A percentile compares a stretch with the other conserved stretches of the same genome.
Conservation (phyloP, 768 basidiomycete species). For the Boletus rubroflammeus region DNA sequence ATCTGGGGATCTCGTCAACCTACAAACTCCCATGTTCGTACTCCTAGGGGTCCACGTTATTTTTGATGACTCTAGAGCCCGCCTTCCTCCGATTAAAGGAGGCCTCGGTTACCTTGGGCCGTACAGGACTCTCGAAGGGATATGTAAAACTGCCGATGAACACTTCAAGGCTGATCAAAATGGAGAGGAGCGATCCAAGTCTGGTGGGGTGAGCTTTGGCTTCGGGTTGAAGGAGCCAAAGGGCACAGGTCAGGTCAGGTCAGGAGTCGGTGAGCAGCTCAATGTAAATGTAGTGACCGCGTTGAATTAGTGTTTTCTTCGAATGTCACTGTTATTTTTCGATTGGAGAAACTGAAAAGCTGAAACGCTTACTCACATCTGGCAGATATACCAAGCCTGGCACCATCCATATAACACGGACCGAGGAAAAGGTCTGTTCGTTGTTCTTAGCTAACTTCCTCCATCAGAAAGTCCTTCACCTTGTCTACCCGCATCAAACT, state of each 20-base stretch:
- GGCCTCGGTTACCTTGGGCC: slow-evolving; percentile 60
- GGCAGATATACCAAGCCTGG: neutral
- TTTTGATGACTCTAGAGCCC: slow-evolving; percentile 64
- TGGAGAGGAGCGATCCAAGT: slow-evolving; percentile 38
- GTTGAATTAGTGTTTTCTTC: slow-evolving; percentile 15
- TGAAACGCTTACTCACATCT: neutral
- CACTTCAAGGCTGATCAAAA: slow-evolving; percentile 37
- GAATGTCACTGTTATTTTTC: neutral
- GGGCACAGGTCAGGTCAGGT: slow-evolving; percentile 26
- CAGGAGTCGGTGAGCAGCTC: slow-evolving; percentile 23
- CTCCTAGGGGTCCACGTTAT: slow-evolving; percentile 53
- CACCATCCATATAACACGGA: neutral
- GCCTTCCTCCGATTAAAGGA: slow-evolving; percentile 49
- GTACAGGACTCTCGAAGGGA: slow-evolving; percentile 55
- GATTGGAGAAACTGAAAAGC: neutral
- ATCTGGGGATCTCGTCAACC: slow-evolving; percentile 47
- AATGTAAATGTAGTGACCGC: slow-evolving; percentile 15
- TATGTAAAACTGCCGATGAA: slow-evolving; percentile 55
- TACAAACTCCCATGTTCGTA: slow-evolving; percentile 58
- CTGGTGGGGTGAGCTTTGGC: slow-evolving; percentile 46
- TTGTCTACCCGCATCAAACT: slow-evolving; percentile 9
- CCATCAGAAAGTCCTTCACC: neutral
- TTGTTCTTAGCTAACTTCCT: neutral
- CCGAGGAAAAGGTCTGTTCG: neutral
- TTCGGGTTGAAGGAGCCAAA: slow-evolving; percentile 30